These are phyloP conservation scores for Hypoxylon subgilvum DNA, from an alignment of 495 filamentous ascomycete species.

Conservation along the genomic window DNA sequence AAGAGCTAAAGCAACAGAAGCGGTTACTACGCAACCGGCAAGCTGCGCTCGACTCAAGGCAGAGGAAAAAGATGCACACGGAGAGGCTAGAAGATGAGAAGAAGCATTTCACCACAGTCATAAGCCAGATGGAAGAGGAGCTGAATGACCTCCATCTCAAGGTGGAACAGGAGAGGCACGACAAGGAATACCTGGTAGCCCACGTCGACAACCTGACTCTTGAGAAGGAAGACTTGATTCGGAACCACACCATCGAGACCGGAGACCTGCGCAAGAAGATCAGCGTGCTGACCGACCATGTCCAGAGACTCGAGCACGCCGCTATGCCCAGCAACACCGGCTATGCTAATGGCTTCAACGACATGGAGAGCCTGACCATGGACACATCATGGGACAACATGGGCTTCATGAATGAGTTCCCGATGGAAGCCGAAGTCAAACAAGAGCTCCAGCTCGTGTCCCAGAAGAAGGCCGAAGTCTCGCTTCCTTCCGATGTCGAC, in stretches of 20 bases:
- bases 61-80: conserved; percentile 98
- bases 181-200: conserved; percentile 73
- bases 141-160: conserved; percentile 70
- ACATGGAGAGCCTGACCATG: conserved; percentile 85
- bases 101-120: conserved; percentile 79
- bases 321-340: conserved; percentile 62
- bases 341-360: conserved; percentile 71
- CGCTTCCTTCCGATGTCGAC: conserved; percentile 60
- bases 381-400: conserved; percentile 80
- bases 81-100: conserved; percentile 97
- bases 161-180: conserved; percentile 67
- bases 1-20: conserved; percentile 98
- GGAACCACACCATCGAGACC: conserved; percentile 88
- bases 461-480: conserved; percentile 62
- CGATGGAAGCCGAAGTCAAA: conserved; percentile 60
- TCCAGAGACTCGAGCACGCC: conserved; percentile 77
- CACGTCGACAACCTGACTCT: conserved; percentile 77
- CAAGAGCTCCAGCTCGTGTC: conserved; percentile 62
- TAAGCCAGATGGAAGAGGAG: conserved; percentile 81
- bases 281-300: conserved; percentile 81
- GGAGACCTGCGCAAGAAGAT: conserved; percentile 96
- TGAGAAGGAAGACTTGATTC: conserved; percentile 91
- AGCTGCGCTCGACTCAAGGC: conserved; percentile 95
- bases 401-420: conserved; percentile 70
- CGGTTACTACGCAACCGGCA: conserved; percentile 91